Base-by-base conservation (phyloP, 2,329 filamentous ascomycete genomes). In the Neonectria faginata region DNA sequence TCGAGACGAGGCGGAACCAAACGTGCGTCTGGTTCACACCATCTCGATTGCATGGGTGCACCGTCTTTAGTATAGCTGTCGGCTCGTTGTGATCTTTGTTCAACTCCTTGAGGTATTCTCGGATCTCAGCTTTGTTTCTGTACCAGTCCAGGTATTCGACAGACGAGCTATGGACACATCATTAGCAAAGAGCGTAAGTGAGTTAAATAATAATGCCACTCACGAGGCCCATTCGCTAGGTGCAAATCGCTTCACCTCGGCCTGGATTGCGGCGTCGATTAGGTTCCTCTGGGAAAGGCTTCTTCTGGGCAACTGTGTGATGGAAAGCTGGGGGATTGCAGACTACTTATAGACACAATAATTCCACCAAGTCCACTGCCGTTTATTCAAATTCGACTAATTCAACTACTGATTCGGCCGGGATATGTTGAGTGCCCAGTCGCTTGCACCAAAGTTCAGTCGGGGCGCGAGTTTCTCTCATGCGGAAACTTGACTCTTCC, bases 191-290 rank as follows among this genome's bases (percentile, higher is more conserved):
- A 41, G 39, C 1, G 39, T 8, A n/a, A 18, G 3, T 2, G 3
- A 18, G 8, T 8, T 41, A 5, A 10, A 41, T 7, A 16, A 14
- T 25, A n/a, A 39, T 14, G 27, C 12, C 41, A 64, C 68, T 73
- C 64, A 82, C 81, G 74, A 77, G 27, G 71, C 77, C 62, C 84
- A 91, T 67, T 91, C 89, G 45, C 85, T 86, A 3, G 87, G 86
- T 20, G 89, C 79, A 76, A 88, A 88, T 14, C 42, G 18, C 20
- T 25, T 45, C 42, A 45, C 20, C 2, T 11, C 42, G 9, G 20
- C 42, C 3, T 25, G 18, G 20, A 45, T 8, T 22, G 42, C 42
- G 12, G 20, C 42, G 25, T 45, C 20, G 11, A 45, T 45, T 11
- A 45, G n/a, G n/a, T 41, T 6, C 39, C 9, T 41, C 39, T 41